Evolutionary conservation across 2,329 filamentous ascomycete genomes (phyloP).

Genomic region (Rhynchosporium graminicola): DNA sequence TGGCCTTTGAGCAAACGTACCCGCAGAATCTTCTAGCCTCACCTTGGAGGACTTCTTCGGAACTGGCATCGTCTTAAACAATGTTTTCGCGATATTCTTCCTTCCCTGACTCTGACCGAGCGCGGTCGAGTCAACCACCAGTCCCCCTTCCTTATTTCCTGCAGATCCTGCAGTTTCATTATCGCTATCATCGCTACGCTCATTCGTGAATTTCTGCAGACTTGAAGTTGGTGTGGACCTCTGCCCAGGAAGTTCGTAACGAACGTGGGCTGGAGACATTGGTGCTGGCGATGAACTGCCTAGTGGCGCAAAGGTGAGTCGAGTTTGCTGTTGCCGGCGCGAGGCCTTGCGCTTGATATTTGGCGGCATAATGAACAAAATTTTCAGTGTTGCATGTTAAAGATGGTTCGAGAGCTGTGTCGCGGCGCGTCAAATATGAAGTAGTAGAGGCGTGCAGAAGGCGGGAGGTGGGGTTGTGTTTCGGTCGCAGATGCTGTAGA

Average conservation of each 20-base stretch:
- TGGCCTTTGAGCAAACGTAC: not conserved
- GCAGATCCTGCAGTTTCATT: constrained; percentile 15
- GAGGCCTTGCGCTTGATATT: constrained; percentile 32
- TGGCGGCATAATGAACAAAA: constrained; percentile 23
- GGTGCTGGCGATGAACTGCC: constrained; percentile 23
- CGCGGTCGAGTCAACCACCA: not conserved
- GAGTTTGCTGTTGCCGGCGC: constrained; percentile 36
- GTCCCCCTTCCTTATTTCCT: constrained; percentile 14
- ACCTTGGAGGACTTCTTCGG: constrained; percentile 32
- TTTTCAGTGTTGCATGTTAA: not conserved
- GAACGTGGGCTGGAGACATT: constrained; percentile 34
- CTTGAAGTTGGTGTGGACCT: constrained; percentile 20
- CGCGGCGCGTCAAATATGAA: not conserved
- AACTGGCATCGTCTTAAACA: constrained; percentile 30
- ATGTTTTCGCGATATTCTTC: constrained; percentile 20
- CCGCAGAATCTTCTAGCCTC: not conserved
- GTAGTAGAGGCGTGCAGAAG: not conserved
- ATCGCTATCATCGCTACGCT: not conserved
- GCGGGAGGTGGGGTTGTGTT: not conserved
- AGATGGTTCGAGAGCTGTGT: not conserved
- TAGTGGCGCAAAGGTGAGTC: constrained; percentile 34
- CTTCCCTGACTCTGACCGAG: not conserved
- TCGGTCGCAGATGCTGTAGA: not conserved
- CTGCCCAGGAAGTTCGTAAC: constrained; percentile 27
- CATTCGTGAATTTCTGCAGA: not conserved